phyloP scores from a whole-genome alignment of 225 moss, liverwort and hornwort species.

The Bryoerythrophyllum caledonicum region DNA sequence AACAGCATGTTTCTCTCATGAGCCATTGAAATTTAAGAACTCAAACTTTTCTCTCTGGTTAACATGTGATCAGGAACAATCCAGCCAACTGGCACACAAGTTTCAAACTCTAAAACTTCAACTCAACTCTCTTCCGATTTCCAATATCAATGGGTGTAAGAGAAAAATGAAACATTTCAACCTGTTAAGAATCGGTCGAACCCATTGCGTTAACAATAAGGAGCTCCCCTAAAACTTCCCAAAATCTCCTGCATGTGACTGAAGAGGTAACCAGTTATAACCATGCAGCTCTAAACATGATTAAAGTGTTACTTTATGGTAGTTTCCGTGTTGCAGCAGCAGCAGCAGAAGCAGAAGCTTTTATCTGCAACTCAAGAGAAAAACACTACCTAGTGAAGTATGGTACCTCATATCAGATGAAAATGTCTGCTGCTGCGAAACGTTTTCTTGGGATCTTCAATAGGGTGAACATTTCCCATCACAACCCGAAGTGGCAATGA shows the following conservation, averaged over 20 bases:
- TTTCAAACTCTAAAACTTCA: not conserved
- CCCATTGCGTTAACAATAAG: not conserved
- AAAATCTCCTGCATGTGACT: not conserved
- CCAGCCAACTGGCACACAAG: not conserved
- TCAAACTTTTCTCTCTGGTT: no score
- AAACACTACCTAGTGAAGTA: not conserved
- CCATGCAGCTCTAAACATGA: conserved; percentile 11
- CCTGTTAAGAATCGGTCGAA: conserved; percentile 17
- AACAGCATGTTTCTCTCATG: no score
- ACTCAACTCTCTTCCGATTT: not conserved
- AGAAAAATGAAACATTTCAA: not conserved
- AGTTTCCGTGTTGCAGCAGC: conserved; percentile 18
- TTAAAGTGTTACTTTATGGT: conserved; percentile 4
- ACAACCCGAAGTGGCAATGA: conserved; percentile 20
- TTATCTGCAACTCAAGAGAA: conserved; percentile 13
- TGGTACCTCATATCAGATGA: conserved; percentile 21
- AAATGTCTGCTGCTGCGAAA: conserved; percentile 19
- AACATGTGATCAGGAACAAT: not conserved
- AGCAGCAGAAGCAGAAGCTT: conserved; percentile 1
- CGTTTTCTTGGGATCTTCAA: conserved; percentile 12
- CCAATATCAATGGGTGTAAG: not conserved
- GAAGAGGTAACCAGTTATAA: conserved; percentile 3
- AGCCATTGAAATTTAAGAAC: no score
- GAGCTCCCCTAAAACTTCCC: not conserved
- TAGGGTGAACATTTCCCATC: not conserved